A percentile compares a stretch with the other conserved stretches of the same genome.
phyloP scores from a whole-genome alignment of 495 filamentous ascomycete species.

The Xylaria telfairii region DNA sequence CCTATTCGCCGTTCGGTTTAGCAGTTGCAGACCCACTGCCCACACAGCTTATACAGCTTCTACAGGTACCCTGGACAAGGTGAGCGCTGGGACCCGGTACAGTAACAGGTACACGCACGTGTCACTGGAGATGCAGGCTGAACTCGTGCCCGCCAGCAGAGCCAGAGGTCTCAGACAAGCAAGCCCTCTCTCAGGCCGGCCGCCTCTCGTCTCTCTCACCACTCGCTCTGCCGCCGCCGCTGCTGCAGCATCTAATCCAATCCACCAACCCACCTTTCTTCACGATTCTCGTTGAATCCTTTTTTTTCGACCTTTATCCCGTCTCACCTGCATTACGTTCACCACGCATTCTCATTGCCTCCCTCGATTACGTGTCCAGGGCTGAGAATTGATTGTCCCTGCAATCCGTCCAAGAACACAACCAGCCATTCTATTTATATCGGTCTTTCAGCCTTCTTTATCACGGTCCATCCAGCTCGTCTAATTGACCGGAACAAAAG shows the following conservation, averaged over 20 bases:
- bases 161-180: background rate
- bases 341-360: background rate
- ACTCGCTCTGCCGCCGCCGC: too few relatives aligned
- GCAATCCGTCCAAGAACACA: background rate
- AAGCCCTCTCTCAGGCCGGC: background rate
- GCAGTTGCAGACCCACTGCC: background rate
- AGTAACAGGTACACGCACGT: constrained; percentile 23
- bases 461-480: too few relatives aligned
- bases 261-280: constrained; percentile 4
- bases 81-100: background rate
- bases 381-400: background rate
- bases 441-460: background rate
- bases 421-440: background rate
- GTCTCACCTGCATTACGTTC: background rate
- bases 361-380: background rate
- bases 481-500: background rate
- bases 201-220: background rate
- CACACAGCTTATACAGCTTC: background rate
- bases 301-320: background rate
- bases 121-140: constrained; percentile 19
- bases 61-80: background rate
- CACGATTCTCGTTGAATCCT: background rate
- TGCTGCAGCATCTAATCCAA: background rate
- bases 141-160: constrained; percentile 23
- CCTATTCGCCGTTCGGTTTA: constrained; percentile 4